phyloP scores from a whole-genome alignment of 164 flowering plant genomes.

The Magnolia changhungtana region DNA sequence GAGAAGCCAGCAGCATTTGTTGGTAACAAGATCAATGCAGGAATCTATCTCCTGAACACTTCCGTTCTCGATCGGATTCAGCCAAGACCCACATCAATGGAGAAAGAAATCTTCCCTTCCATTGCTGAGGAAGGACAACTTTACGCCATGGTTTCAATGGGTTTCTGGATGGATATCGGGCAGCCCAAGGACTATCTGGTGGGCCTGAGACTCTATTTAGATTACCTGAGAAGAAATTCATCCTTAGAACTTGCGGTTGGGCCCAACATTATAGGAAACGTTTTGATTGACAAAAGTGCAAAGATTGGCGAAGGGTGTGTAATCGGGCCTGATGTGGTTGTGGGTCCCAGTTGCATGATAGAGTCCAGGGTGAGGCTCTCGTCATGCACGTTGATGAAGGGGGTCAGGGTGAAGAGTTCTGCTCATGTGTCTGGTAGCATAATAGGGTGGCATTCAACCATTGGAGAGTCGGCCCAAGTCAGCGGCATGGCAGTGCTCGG shows the following conservation, averaged over 20 bases:
- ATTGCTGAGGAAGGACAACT: conserved; percentile 20
- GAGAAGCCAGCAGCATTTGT: conserved; percentile 24
- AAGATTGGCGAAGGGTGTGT: conserved; percentile 21
- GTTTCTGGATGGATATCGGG: conserved; percentile 31
- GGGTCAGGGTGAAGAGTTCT: conserved; percentile 16
- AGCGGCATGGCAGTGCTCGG: conserved; percentile 21
- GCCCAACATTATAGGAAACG: conserved; percentile 22
- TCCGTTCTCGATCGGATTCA: conserved; percentile 18
- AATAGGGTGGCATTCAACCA: conserved; percentile 25
- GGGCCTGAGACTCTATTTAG: conserved; percentile 24
- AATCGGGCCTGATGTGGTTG: conserved; percentile 23
- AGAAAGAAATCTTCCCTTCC: conserved; percentile 20
- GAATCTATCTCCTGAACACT: conserved; percentile 24
- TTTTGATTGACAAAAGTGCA: conserved; percentile 15
- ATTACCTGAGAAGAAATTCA: conserved; percentile 12
- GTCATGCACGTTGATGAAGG: conserved; percentile 18
- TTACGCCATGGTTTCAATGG: conserved; percentile 21
- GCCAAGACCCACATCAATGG: conserved; percentile 20
- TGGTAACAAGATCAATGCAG: conserved; percentile 30
- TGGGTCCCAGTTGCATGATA: conserved; percentile 20
- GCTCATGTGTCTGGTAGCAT: conserved; percentile 24
- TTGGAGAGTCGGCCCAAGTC: conserved; percentile 21
- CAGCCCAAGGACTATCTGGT: conserved; percentile 20
- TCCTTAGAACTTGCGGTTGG: conserved; percentile 16
- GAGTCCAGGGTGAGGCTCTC: conserved; percentile 25